Conservation (phyloP, 2,329 filamentous ascomycete genomes). For the Colletotrichum kahawae region DNA sequence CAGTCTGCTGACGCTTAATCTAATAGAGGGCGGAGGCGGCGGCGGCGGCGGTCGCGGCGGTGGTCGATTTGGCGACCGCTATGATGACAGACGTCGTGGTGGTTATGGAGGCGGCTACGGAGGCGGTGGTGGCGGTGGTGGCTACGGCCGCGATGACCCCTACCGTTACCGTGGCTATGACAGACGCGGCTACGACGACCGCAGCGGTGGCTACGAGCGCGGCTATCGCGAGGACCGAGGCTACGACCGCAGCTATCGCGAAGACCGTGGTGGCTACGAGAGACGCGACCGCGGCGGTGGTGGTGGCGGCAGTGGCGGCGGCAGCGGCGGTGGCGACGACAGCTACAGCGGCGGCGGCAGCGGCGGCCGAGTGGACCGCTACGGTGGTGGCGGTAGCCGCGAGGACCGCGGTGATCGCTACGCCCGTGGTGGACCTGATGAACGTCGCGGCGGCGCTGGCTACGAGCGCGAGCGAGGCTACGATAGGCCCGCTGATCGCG, state of each 20-base stretch:
- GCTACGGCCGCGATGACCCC: constrained; percentile 57
- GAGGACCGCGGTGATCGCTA: constrained; percentile 48
- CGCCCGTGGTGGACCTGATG: constrained; percentile 46
- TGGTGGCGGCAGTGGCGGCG: constrained; percentile 40
- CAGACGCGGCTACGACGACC: constrained; percentile 41
- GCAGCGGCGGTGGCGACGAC: constrained; percentile 33
- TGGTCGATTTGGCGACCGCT: constrained; percentile 57
- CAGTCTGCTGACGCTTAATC: background rate
- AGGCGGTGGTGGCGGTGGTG: constrained; percentile 45
- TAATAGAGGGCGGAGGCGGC: constrained; percentile 47
- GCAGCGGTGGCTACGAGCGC: constrained; percentile 49
- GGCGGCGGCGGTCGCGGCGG: constrained; percentile 53
- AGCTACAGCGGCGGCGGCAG: constrained; percentile 36
- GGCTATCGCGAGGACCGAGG: constrained; percentile 53
- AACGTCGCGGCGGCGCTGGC: constrained; percentile 39
- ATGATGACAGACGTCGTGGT: constrained; percentile 70
- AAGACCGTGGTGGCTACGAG: constrained; percentile 58
- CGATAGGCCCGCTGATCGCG: constrained; percentile 36
- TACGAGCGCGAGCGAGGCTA: constrained; percentile 55
- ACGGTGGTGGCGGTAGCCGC: constrained; percentile 40
- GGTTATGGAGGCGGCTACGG: constrained; percentile 52
- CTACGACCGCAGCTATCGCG: constrained; percentile 49
- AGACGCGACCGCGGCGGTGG: constrained; percentile 57
- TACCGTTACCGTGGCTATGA: constrained; percentile 62
- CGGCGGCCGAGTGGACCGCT: constrained; percentile 46